Evolutionary conservation across 768 basidiomycete species (phyloP).

Genomic region (Trametes gibbosa): DNA sequence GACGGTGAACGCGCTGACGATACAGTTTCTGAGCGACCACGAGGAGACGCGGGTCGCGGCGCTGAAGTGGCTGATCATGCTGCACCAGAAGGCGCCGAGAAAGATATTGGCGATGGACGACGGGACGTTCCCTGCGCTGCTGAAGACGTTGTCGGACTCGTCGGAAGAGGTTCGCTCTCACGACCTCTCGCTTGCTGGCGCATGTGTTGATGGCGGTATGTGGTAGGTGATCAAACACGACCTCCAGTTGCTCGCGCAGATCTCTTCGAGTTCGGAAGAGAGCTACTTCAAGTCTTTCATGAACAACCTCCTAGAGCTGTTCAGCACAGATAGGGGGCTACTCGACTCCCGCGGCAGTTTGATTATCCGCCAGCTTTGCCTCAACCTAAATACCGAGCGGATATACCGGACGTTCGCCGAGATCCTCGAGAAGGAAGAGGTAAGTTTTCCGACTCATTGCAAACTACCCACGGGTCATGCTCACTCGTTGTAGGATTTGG

Average conservation of each 20-base stretch:
- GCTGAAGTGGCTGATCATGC: conserved; percentile 96
- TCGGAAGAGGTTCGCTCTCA: conserved; percentile 76
- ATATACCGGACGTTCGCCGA: conserved; percentile 97
- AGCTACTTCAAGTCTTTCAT: conserved; percentile 95
- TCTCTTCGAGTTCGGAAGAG: conserved; percentile 93
- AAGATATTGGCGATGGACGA: conserved; percentile 98
- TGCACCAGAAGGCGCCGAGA: conserved; percentile 96
- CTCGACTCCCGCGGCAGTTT: conserved; percentile 91
- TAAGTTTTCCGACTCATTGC: conserved; percentile 32
- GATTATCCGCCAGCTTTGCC: conserved; percentile 92
- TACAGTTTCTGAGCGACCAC: conserved; percentile 94
- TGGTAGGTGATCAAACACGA: conserved; percentile 91
- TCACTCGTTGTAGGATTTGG: conserved; percentile 66
- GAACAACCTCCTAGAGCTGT: conserved; percentile 90
- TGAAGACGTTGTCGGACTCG: conserved; percentile 94
- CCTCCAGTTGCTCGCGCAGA: conserved; percentile 92
- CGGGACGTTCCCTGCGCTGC: conserved; percentile 90
- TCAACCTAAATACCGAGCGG: conserved; percentile 91
- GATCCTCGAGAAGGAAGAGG: conserved; percentile 97
- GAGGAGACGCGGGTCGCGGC: conserved; percentile 96
- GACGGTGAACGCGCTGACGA: conserved; percentile 88
- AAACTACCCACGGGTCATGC: background rate
- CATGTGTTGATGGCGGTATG: background rate
- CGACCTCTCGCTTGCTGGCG: no score
- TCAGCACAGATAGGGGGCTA: conserved; percentile 89